phyloP scores from a whole-genome alignment of 208 protist species.

The Tritrichomonas musculus region DNA sequence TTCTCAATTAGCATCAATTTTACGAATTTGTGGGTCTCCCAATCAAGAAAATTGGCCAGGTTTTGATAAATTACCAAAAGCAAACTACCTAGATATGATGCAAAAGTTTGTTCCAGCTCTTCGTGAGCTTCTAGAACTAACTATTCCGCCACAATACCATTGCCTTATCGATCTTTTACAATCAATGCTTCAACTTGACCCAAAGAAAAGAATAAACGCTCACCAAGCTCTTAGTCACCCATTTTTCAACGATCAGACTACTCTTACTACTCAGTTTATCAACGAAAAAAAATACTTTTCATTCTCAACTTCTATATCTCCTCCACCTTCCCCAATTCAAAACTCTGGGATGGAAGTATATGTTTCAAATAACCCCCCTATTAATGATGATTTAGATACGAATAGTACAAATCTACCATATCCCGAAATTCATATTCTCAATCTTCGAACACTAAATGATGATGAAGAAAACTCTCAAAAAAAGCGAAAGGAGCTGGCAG shows the following conservation, averaged over 20 bases:
- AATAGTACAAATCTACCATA: too few relatives aligned
- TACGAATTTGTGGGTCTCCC: not conserved
- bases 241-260: not conserved
- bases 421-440: too few relatives aligned
- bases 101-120: not conserved
- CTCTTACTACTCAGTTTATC: too few relatives aligned
- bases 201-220: not conserved
- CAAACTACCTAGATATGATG: not conserved
- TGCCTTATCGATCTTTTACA: not conserved
- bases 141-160: not conserved
- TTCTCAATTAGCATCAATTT: not conserved
- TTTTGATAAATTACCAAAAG: not conserved
- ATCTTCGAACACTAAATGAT: too few relatives aligned
- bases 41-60: not conserved
- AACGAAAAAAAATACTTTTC: too few relatives aligned
- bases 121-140: not conserved
- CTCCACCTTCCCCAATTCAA: too few relatives aligned
- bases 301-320: too few relatives aligned
- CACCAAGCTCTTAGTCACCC: not conserved
- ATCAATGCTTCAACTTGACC: not conserved
- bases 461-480: too few relatives aligned
- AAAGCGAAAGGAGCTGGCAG: too few relatives aligned
- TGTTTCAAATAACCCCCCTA: too few relatives aligned
- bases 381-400: too few relatives aligned
- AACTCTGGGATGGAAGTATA: too few relatives aligned